These are phyloP conservation scores for Peronospora belbahrii DNA, from an alignment of 352 stramenopile species.

Conservation along the genomic window DNA sequence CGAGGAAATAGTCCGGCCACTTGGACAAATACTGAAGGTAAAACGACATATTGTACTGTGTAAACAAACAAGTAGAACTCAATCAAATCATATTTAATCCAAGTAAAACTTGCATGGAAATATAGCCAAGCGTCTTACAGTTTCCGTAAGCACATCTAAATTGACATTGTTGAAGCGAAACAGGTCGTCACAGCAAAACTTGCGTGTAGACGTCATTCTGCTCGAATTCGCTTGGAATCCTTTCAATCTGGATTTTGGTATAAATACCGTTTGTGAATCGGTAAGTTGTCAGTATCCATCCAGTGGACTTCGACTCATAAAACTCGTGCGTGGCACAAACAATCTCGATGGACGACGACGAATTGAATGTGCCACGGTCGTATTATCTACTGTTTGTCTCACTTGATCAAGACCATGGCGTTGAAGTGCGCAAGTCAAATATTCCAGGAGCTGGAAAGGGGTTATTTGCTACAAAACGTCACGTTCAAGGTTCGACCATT, in stretches of 20 bases:
- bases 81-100: conserved; percentile 1
- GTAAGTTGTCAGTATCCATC: neutral
- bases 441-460: conserved; percentile 47
- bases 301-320: neutral
- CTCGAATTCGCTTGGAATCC: neutral
- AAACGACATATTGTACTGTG: conserved; percentile 94
- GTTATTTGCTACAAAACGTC: conserved; percentile 37
- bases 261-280: neutral
- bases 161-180: conserved; percentile 99
- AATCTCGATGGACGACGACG: conserved; percentile 15
- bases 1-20: conserved; percentile 96
- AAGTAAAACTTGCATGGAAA: neutral
- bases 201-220: conserved; percentile 91
- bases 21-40: conserved; percentile 96
- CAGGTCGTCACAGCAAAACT: conserved; percentile 95
- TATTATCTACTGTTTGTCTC: conserved; percentile 12
- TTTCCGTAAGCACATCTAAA: conserved; percentile 94
- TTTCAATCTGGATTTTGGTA: neutral
- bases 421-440: conserved; percentile 36
- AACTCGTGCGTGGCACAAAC: conserved; percentile 1
- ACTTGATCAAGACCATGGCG: conserved; percentile 15
- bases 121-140: conserved; percentile 31
- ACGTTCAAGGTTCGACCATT: conserved; percentile 22
- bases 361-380: conserved; percentile 16
- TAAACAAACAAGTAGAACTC: conserved; percentile 7